phyloP scores from a whole-genome alignment of 1,139 yeast species.

The Kluyveromyces sp. region DNA sequence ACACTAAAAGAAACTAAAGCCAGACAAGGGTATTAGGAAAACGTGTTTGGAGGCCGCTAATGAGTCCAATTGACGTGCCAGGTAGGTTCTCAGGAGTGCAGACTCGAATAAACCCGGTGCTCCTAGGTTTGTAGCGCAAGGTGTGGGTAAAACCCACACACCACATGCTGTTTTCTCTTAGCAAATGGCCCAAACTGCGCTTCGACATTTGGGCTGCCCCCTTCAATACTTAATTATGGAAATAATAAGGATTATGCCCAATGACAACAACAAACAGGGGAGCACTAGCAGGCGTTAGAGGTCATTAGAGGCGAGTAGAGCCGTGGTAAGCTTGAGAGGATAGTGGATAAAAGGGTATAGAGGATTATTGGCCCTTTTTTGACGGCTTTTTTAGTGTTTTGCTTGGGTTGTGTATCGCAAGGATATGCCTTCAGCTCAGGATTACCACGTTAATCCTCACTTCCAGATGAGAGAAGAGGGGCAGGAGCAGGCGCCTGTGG shows the following conservation, averaged over 20 bases:
- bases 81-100: too few species aligned
- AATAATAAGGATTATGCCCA: not conserved
- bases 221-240: not conserved
- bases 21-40: too few species aligned
- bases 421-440: conserved; percentile 19
- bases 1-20: too few species aligned
- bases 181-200: too few species aligned
- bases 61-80: too few species aligned
- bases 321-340: not conserved
- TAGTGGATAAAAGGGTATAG: too few species aligned
- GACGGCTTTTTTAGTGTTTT: too few species aligned
- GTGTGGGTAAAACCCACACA: not conserved
- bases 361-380: too few species aligned
- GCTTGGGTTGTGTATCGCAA: not conserved
- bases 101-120: too few species aligned
- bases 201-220: not conserved
- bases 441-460: conserved; percentile 29
- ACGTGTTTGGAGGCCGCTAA: too few species aligned
- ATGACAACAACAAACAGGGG: not conserved
- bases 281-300: not conserved
- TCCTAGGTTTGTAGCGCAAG: too few species aligned
- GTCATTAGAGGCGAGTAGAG: not conserved
- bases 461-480: conserved; percentile 19
- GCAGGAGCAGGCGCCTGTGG: conserved; percentile 28
- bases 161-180: not conserved